phyloP scores from a whole-genome alignment of 163 green algal genomes.

The Smithsoniella earleae region DNA sequence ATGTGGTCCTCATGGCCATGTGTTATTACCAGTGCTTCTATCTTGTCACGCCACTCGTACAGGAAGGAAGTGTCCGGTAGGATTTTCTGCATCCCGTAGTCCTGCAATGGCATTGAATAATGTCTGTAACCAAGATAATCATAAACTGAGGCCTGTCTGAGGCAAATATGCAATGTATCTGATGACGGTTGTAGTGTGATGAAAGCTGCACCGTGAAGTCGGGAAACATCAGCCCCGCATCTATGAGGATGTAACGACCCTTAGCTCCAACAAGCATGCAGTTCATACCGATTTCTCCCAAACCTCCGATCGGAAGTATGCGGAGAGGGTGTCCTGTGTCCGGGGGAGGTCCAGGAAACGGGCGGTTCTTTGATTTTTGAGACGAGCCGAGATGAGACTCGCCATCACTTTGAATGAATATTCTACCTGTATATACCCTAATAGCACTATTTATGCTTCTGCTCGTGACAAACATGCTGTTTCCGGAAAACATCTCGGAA shows the following conservation, averaged over 20 bases:
- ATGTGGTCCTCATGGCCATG: conserved; percentile 99
- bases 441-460: no score
- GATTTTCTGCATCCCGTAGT: conserved; percentile 92
- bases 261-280: conserved; percentile 93
- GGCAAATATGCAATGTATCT: no score
- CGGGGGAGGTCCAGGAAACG: conserved; percentile 43
- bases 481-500: no score
- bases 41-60: conserved; percentile 85
- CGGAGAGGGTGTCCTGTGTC: conserved; percentile 69
- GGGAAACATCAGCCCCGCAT: conserved; percentile 98
- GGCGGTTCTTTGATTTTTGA: conserved; percentile 31
- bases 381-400: conserved; percentile 33
- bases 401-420: conserved; percentile 33
- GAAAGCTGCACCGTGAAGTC: conserved; percentile 57
- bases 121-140: no score
- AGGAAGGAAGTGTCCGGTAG: conserved; percentile 94
- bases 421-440: conserved; percentile 10
- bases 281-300: conserved; percentile 99
- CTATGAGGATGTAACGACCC: conserved; percentile 94
- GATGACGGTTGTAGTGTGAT: no score
- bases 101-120: conserved; percentile 6
- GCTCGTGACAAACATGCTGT: no score
- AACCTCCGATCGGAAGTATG: conserved; percentile 87
- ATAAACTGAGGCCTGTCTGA: no score
- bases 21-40: conserved; percentile 96